Percentiles rank a stretch among this genome's conserved stretches.
Evolutionary conservation across 768 basidiomycete genomes (phyloP).

Genomic region (Kwoniella sp.): DNA sequence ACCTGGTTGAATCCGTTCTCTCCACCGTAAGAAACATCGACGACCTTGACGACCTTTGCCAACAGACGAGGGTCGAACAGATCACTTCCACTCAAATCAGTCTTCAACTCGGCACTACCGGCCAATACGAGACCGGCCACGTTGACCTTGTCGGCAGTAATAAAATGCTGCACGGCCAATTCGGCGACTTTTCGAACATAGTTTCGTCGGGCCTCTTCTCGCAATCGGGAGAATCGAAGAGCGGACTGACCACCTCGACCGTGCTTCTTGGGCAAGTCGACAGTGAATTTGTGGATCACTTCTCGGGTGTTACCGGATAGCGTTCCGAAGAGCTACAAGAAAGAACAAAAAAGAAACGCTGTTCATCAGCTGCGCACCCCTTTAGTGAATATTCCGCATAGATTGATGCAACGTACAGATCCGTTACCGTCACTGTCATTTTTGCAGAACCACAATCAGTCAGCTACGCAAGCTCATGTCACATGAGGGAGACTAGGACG

Average conservation of each 20-base stretch:
- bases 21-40: slow-evolving; percentile 97
- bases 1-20: slow-evolving; percentile 99
- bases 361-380: not conserved
- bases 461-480: not conserved
- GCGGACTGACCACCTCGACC: slow-evolving; percentile 99
- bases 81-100: slow-evolving; percentile 91
- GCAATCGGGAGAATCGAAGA: slow-evolving; percentile 97
- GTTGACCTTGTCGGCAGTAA: slow-evolving; percentile 97
- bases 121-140: slow-evolving; percentile 93
- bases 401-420: slow-evolving; percentile 57
- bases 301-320: slow-evolving; percentile 97
- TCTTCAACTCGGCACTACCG: slow-evolving; percentile 98
- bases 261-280: slow-evolving; percentile 99
- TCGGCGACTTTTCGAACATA: slow-evolving; percentile 99
- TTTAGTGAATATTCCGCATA: not conserved
- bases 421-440: slow-evolving; percentile 64
- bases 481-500: slow-evolving; percentile 47
- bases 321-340: slow-evolving; percentile 73
- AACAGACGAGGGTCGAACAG: slow-evolving; percentile 88
- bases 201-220: slow-evolving; percentile 99
- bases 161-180: slow-evolving; percentile 94
- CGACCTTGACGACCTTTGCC: slow-evolving; percentile 94
- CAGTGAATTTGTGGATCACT: slow-evolving; percentile 96
- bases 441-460: not conserved
- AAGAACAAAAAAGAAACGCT: no score